Conservation (phyloP, 2,329 filamentous ascomycete genomes). For the Neocatenulostroma microsporum region DNA sequence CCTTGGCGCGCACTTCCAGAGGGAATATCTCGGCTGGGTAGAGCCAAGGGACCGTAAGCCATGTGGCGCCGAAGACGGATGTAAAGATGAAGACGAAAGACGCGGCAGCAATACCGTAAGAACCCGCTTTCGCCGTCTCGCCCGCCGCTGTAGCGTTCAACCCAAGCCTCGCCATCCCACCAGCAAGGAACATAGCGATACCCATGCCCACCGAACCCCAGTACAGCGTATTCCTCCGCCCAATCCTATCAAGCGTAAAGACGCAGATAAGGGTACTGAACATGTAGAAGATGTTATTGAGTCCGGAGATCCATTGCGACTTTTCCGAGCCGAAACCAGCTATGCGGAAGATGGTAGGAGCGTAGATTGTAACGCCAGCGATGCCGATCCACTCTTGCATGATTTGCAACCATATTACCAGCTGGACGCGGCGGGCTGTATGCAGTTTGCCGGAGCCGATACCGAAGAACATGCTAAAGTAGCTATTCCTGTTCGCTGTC, state of each 20-base stretch:
- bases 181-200: constrained; percentile 28
- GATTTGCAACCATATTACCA: constrained; percentile 36
- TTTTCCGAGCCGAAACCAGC: constrained; percentile 30
- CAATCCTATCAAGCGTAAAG: constrained; percentile 30
- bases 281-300: constrained; percentile 34
- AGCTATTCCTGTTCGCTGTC: constrained; percentile 25
- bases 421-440: constrained; percentile 29
- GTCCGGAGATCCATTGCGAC: constrained; percentile 35
- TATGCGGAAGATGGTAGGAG: constrained; percentile 27
- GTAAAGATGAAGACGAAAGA: constrained; percentile 66
- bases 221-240: constrained; percentile 27
- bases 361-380: constrained; percentile 32
- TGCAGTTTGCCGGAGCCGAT: constrained; percentile 26
- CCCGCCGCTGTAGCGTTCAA: constrained; percentile 20
- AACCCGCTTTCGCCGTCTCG: constrained; percentile 14
- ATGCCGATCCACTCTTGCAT: constrained; percentile 32
- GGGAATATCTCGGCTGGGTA: constrained; percentile 62
- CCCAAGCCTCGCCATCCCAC: constrained; percentile 25
- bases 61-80: constrained; percentile 56
- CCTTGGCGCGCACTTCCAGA: constrained; percentile 60
- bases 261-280: constrained; percentile 27
- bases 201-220: constrained; percentile 30
- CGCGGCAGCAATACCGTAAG: constrained; percentile 47
- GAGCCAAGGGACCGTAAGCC: constrained; percentile 49
- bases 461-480: constrained; percentile 29